These are phyloP conservation scores for Brassica rapa DNA, from an alignment of 345 rosid genomes.

Conservation along the genomic window DNA sequence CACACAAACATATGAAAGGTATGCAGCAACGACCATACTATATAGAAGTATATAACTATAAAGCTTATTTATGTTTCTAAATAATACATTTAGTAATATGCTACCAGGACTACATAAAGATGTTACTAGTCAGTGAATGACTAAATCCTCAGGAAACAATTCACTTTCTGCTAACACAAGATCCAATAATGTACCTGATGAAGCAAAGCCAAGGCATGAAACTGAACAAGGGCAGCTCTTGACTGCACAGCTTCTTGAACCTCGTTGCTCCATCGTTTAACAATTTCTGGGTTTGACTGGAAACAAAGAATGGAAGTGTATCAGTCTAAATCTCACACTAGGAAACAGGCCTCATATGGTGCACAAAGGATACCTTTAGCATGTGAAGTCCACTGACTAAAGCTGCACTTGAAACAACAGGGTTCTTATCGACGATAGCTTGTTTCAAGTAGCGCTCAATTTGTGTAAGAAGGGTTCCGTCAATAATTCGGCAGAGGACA, in stretches of 20 bases:
- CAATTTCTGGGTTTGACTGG: conserved; percentile 87
- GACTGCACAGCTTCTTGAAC: conserved; percentile 99
- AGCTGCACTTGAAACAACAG: conserved; percentile 98
- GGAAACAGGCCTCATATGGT: background rate
- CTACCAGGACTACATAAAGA: background rate
- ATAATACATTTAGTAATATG: background rate
- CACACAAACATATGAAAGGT: conserved; percentile 7
- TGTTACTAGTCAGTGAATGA: conserved; percentile 12
- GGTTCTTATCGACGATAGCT: conserved; percentile 99
- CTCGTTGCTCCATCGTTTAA: conserved; percentile 98
- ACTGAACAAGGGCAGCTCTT: conserved; percentile 95
- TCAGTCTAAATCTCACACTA: background rate
- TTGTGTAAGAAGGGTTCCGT: conserved; percentile 91
- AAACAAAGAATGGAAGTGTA: conserved; percentile 19
- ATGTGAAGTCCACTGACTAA: conserved; percentile 96
- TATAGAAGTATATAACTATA: background rate
- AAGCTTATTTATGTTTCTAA: conserved; percentile 12
- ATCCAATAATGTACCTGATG: conserved; percentile 62
- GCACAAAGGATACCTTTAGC: conserved; percentile 65
- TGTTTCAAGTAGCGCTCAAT: conserved; percentile 95
- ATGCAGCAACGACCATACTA: conserved; percentile 4
- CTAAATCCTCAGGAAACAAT: background rate
- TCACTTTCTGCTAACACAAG: conserved; percentile 8
- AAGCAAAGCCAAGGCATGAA: conserved; percentile 88
- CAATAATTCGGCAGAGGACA: conserved; percentile 91